Evolutionary conservation across 2,329 filamentous ascomycete species (phyloP).

Genomic region (Allantophomopsis lycopodina): DNA sequence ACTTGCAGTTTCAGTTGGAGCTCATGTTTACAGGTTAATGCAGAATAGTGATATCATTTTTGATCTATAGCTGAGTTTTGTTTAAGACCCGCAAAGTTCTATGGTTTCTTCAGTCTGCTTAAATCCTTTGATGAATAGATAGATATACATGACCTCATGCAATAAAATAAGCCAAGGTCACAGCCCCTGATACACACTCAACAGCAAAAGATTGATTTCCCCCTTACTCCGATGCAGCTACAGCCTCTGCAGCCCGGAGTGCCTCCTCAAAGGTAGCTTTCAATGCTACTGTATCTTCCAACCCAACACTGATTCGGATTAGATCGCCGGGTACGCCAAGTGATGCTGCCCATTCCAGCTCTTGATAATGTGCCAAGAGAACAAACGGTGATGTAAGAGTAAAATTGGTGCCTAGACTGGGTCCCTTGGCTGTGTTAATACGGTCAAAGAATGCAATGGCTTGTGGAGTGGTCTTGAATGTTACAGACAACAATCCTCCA

Average conservation of each 20-base stretch:
- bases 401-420: conserved; percentile 93
- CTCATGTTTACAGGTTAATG: too few relatives aligned
- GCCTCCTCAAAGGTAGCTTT: conserved; percentile 51
- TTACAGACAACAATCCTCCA: conserved; percentile 76
- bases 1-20: too few relatives aligned
- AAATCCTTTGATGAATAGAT: too few relatives aligned
- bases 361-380: conserved; percentile 78
- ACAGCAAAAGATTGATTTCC: too few relatives aligned
- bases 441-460: conserved; percentile 76
- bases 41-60: too few relatives aligned
- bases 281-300: conserved; percentile 65
- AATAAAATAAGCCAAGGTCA: too few relatives aligned
- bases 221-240: too few relatives aligned
- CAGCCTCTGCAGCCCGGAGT: conserved; percentile 38
- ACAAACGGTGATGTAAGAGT: conserved; percentile 87
- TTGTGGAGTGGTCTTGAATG: conserved; percentile 56
- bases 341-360: conserved; percentile 78
- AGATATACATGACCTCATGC: too few relatives aligned
- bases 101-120: too few relatives aligned
- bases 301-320: conserved; percentile 75
- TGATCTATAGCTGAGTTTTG: too few relatives aligned
- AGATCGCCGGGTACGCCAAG: conserved; percentile 73
- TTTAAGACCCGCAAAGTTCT: too few relatives aligned
- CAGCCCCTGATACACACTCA: too few relatives aligned
- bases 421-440: conserved; percentile 81